phyloP scores from a whole-genome alignment of 1,139 yeast genomes.

The Sugiyamaella neomexicana region DNA sequence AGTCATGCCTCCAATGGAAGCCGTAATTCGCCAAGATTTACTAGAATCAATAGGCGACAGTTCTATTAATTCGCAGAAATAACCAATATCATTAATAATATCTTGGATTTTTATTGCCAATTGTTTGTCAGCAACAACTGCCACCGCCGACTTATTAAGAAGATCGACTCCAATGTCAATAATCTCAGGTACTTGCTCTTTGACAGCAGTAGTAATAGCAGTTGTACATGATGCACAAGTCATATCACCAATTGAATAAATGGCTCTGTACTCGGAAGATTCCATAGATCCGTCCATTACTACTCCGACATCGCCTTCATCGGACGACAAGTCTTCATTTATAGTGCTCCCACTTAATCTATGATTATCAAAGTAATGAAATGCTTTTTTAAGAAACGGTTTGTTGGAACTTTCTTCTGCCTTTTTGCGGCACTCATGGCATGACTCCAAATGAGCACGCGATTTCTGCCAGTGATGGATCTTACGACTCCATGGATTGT shows the following conservation, averaged over 20 bases:
- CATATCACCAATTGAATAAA: slow-evolving; percentile 62
- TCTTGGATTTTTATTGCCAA: slow-evolving; percentile 51
- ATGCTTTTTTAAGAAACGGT: slow-evolving; percentile 10
- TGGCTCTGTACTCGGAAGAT: slow-evolving; percentile 47
- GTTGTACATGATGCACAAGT: slow-evolving; percentile 61
- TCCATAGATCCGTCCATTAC: slow-evolving; percentile 10
- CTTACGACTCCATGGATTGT: neutral
- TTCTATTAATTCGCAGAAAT: slow-evolving; percentile 57
- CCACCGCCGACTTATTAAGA: slow-evolving; percentile 37
- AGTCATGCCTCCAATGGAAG: slow-evolving; percentile 70
- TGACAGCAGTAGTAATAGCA: slow-evolving; percentile 50
- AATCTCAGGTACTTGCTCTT: slow-evolving; percentile 41
- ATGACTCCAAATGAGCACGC: slow-evolving; percentile 23
- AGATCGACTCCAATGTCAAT: slow-evolving; percentile 41
- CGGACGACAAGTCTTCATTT: slow-evolving; percentile 6
- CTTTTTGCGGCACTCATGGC: slow-evolving; percentile 27
- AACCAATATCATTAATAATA: slow-evolving; percentile 56
- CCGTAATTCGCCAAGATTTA: slow-evolving; percentile 49
- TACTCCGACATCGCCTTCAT: slow-evolving; percentile 17
- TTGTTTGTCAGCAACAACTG: slow-evolving; percentile 47
- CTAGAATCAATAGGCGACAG: slow-evolving; percentile 52
- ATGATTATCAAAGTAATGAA: slow-evolving; percentile 19
- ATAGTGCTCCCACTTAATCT: slow-evolving; percentile 6
- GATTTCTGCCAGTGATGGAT: slow-evolving; percentile 16
- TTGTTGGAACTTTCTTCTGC: slow-evolving; percentile 3